Evolutionary conservation across 208 protist species (phyloP), one percentile per base, ranked within the genome.

Genomic region (Herpetomonas tarakana): DNA sequence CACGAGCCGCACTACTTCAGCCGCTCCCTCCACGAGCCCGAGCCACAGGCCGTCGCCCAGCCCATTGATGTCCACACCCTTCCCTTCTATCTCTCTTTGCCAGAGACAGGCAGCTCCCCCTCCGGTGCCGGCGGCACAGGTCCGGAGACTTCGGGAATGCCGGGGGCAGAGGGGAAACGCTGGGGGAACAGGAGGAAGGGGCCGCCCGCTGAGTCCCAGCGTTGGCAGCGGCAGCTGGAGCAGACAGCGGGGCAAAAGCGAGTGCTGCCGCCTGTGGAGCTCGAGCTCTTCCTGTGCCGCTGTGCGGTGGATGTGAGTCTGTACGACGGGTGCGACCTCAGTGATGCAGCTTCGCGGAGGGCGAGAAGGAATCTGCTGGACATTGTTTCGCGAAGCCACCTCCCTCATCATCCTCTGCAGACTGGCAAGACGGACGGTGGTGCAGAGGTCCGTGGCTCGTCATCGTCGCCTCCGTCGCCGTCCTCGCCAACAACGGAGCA

Each of bases 261-360:
- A 52, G 56, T 76, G 9, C 68, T 68, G 47, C 71, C 71, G 14
- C 56, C 73, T 0, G 54, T 81, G 1, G 31, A 57, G 21, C 26
- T 81, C 22, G 73, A 83, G 65, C 29, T 87, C 7, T 76, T 62
- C 53, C 58, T 87, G 11, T 63, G 64, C 31, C 71, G 72, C 46
- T 83, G 76, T 53, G 60, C 73, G 56, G 16, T 71, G 12, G 70
- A 67, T 65, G 38, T 74, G 21, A 67, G 76, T 21, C 55, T 87
- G 0, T 87, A 87, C 55, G 76, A 77, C 41, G 80, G 80, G 0
- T 68, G 63, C 1, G 80, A 87, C 52, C 62, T 87, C 51, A 65
- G 68, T 41, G 50, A 59, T 19, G 61, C 73, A 16, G 65, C 71
- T 12, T 45, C 58, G 30, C 71, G 71, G 21, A 62, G 60, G 56